phyloP scores from a whole-genome alignment of 1,139 yeast species.

The Groenewaldozyma auringiensis region DNA sequence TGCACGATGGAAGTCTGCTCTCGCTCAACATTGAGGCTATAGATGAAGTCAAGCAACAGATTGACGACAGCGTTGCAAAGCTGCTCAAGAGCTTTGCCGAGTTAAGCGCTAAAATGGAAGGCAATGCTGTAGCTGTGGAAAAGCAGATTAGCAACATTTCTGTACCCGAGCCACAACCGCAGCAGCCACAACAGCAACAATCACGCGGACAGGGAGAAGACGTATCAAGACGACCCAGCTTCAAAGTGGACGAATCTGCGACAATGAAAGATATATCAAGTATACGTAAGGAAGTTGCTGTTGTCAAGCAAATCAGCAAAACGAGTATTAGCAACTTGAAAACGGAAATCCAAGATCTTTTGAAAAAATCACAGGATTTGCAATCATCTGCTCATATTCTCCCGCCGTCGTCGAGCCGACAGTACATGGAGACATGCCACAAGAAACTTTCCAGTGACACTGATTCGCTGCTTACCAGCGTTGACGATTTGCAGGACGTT shows the following conservation, averaged over 20 bases:
- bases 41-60: constrained; percentile 29
- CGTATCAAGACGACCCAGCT: not conserved
- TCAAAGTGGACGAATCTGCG: not conserved
- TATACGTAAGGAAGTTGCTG: constrained; percentile 52
- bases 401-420: constrained; percentile 45
- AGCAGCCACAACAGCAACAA: not conserved
- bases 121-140: constrained; percentile 19
- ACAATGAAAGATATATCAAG: constrained; percentile 16
- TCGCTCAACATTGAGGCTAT: constrained; percentile 42
- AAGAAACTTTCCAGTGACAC: constrained; percentile 67
- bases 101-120: constrained; percentile 33
- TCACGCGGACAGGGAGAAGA: not conserved
- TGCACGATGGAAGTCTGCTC: constrained; percentile 53
- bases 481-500: constrained; percentile 86
- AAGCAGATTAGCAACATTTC: constrained; percentile 8
- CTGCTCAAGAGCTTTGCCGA: constrained; percentile 29
- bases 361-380: constrained; percentile 45
- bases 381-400: constrained; percentile 30
- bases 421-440: constrained; percentile 74
- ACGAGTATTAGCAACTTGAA: constrained; percentile 40
- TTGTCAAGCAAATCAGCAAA: constrained; percentile 52
- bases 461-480: constrained; percentile 63
- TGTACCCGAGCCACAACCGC: not conserved
- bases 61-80: constrained; percentile 28
- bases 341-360: constrained; percentile 39